A percentile compares a stretch with the other conserved stretches of the same genome.
These are phyloP conservation scores for Pleurotus eryngii DNA, from an alignment of 768 basidiomycete species.

Conservation along the genomic window DNA sequence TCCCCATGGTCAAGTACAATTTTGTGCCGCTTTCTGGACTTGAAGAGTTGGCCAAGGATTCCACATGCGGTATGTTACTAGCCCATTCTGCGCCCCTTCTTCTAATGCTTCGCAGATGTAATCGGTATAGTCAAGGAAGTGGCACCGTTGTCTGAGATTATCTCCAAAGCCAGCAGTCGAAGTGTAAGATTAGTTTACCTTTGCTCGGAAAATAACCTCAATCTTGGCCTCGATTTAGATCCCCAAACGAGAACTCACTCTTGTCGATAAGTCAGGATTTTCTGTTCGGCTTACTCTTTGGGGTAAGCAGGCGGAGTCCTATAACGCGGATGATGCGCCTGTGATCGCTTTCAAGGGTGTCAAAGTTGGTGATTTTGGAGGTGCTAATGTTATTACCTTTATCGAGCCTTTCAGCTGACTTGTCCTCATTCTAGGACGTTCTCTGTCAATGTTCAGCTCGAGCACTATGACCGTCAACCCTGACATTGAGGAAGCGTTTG, in stretches of 20 bases:
- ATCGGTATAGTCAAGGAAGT: conserved; percentile 84
- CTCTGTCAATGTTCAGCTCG: conserved; percentile 77
- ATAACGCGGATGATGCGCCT: conserved; percentile 51
- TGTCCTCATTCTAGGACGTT: conserved; percentile 55
- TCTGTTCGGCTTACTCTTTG: conserved; percentile 87
- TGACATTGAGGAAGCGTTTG: conserved; percentile 86
- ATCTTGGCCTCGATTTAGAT: conserved; percentile 43
- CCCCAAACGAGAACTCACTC: conserved; percentile 81
- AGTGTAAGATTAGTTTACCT: conserved; percentile 37
- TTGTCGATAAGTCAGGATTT: conserved; percentile 81
- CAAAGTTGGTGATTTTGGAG: conserved; percentile 89
- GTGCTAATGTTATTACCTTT: conserved; percentile 29
- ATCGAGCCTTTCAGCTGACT: neutral
- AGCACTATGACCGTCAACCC: conserved; percentile 85
- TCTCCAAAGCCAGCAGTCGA: conserved; percentile 69
- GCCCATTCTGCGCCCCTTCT: neutral
- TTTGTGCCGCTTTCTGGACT: conserved; percentile 69
- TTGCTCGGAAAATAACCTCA: conserved; percentile 2
- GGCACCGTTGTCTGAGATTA: conserved; percentile 64
- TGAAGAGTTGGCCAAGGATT: conserved; percentile 67
- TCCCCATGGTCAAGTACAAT: conserved; percentile 82
- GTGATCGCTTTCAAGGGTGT: conserved; percentile 94
- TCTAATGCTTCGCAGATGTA: conserved; percentile 51
- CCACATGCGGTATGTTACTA: conserved; percentile 64
- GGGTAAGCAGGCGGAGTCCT: conserved; percentile 93